Conservation (phyloP, 2,329 filamentous ascomycete species). For the Pseudopyrenochaeta lycopersici region DNA sequence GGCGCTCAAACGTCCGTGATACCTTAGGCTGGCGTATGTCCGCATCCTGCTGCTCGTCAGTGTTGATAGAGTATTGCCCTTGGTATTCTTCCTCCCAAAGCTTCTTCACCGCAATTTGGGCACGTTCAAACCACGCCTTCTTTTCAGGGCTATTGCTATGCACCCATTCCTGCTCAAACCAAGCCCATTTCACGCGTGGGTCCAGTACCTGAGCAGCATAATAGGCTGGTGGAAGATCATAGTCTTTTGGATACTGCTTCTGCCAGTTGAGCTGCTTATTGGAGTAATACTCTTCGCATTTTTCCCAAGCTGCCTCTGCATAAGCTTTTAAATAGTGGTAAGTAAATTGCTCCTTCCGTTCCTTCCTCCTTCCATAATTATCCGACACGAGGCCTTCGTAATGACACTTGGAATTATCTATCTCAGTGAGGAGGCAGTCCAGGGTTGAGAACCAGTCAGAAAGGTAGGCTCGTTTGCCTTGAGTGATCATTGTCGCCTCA, state of each 20-base stretch:
- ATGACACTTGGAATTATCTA: neutral
- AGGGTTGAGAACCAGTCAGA: slow-evolving; percentile 2
- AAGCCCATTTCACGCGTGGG: slow-evolving; percentile 3
- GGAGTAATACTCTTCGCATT: slow-evolving; percentile 4
- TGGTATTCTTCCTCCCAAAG: neutral
- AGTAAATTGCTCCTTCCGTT: slow-evolving; percentile 2
- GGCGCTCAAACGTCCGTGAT: slow-evolving; percentile 1
- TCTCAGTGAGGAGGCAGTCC: slow-evolving; percentile 3
- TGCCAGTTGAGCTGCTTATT: slow-evolving; percentile 6
- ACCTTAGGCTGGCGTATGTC: neutral
- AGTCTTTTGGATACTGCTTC: slow-evolving; percentile 2
- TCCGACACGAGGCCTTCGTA: neutral
- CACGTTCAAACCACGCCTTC: slow-evolving; percentile 4
- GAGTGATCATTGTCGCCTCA: slow-evolving; percentile 3
- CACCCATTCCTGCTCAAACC: slow-evolving; percentile 4
- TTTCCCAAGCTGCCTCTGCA: slow-evolving; percentile 3
- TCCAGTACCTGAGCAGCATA: neutral
- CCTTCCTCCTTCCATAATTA: slow-evolving; percentile 3
- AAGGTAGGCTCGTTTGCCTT: slow-evolving; percentile 5
- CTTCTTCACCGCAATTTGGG: slow-evolving; percentile 4
- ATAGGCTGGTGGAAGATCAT: slow-evolving; percentile 3
- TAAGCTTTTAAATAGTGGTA: slow-evolving; percentile 5
- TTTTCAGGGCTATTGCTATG: slow-evolving; percentile 6
- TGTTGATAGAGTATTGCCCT: neutral
- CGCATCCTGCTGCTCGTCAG: neutral